Evolutionary conservation across 179 eudicot species (phyloP), one percentile per base, ranked within the genome.

Genomic region (Drosera spatulata): DNA sequence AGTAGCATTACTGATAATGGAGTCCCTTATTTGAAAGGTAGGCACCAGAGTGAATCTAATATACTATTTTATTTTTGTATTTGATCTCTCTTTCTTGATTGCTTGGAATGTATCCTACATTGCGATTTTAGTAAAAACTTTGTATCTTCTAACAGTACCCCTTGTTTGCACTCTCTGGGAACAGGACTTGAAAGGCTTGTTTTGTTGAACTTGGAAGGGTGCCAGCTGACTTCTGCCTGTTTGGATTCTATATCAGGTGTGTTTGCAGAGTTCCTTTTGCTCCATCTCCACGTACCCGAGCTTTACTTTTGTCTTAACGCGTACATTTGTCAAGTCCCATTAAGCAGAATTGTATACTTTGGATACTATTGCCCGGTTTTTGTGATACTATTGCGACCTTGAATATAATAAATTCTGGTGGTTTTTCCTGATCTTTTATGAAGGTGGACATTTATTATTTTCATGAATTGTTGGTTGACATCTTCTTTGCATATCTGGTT

Each of bases 1-100:
- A 91, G 85, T 69, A 78, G 78, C 59, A 80, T 91, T 51, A 82
- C 98, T 40, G 96, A 91, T 80, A 58, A 61, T 62, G 98, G 98
- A 15, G 84, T 91, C 41, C 63, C 83, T 55, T 81, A 76, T 75
- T 68, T 91, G 65, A 79, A 68, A 88, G 95, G 97, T 91, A 75
- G 10, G 14, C 43, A 14, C 3, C 10, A 59, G 22, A 12, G 12
- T 33, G 42, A 12, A 53, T n/a, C 48, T 14, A 37, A 39, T 61
- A 22, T 22, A 22, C 33, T 22, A 22, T 22, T 22, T 0, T 22
- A 22, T 22, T 22, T 22, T 22, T 22, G 33, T 22, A 22, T 22
- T 22, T 0, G 33, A 22, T 22, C 33, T 22, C 33, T 22, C 33
- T 22, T 22, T 22, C 33, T 22, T 22, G 33, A 22, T 22, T 22